Evolutionary conservation across 2,329 filamentous ascomycete species (phyloP), one percentile per base, ranked within the genome.

Genomic region (Pyrenochaeta sp.): DNA sequence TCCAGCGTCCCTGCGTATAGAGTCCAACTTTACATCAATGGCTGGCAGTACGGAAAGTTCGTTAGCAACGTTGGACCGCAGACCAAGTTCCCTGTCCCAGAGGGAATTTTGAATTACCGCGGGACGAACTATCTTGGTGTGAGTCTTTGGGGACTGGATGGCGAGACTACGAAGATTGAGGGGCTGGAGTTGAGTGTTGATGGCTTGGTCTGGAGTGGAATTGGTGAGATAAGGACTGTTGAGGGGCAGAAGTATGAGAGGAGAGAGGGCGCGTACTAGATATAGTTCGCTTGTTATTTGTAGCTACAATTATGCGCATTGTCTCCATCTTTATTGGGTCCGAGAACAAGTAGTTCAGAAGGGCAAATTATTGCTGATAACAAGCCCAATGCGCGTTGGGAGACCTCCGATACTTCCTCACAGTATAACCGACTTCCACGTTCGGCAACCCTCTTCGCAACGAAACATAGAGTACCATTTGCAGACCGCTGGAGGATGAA

Each of bases 51-150:
- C 62, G 87, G 86, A 2, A 88, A 88, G 70, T 89, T 85, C 60
- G 78, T 86, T n/a, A 88, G 86, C 69, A 89, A 92, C 62, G 82
- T 93, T n/a, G 91, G 91, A 0, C 91, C 91, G 1, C 90, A 94
- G 78, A 86, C 83, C 0, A 81, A 75, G 1, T 93, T 88, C 71
- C 90, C 90, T 1, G 90, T 93, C 0, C 90, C 91, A 0, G 85
- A 92, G 77, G 90, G 90, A 24, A 85, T 93, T 24, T 78, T 92
- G 50, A 84, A 93, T 70, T 90, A 92, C 73, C 80, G 82, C 4
- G 90, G 90, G 0, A 83, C 81, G 32, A 94, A 94, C 66, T 90
- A 85, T 75, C 68, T 93, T 5, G 89, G 85, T 0, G 67, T 94
- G 4, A 86, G 84, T 25, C 71, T 94, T 15, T 93, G 90, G 91